Base-by-base conservation (phyloP, 2,329 filamentous ascomycete species). In the Alternaria solani region DNA sequence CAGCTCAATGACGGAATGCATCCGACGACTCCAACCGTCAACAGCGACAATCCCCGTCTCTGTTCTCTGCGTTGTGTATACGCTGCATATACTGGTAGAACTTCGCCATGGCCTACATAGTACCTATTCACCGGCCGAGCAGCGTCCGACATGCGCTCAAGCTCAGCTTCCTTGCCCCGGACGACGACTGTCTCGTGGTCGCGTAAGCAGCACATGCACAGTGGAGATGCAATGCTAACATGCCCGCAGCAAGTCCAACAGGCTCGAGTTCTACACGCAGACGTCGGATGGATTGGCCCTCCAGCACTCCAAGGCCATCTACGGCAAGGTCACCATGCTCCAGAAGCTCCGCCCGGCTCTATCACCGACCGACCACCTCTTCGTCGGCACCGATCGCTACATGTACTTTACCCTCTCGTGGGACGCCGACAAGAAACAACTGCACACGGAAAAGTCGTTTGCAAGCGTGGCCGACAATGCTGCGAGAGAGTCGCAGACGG, bases 381-480 rank as follows among this genome's bases (percentile, higher is more conserved):
- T 99, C 75, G 86, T 99, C 58, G 94, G 93, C 51, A 99, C 95
- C 47, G 91, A 97, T 75, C 88, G 91, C 56, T 91, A 92, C 69
- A 89, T 93, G 71, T 98, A 97, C 81, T 97, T 98, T 78, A 96
- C 93, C 2, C 79, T 97, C 20, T 88, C 86, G 16, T 99, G 95
- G 94, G 89, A 97, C 69, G 72, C 84, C 0, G 78, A 85, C 2
- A 79, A 73, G 25, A 83, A 81, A 20, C 79, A 84, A 55, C 77
- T 89, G 14, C 80, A 80, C 38, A 89, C 87, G 3, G 75, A 88
- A 66, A 84, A 87, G 77, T 84, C 82, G 61, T 87, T 85, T 75
- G 81, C 86, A 43, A 85, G 89, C 68, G 80, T 89, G 56, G 82
- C 86, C 34, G 86, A 89, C 70, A 86, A 86, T 69, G 84, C 85